Evolutionary conservation across 1,139 yeast genomes (phyloP).

Genomic region (Scheffersomyces quercinus): DNA sequence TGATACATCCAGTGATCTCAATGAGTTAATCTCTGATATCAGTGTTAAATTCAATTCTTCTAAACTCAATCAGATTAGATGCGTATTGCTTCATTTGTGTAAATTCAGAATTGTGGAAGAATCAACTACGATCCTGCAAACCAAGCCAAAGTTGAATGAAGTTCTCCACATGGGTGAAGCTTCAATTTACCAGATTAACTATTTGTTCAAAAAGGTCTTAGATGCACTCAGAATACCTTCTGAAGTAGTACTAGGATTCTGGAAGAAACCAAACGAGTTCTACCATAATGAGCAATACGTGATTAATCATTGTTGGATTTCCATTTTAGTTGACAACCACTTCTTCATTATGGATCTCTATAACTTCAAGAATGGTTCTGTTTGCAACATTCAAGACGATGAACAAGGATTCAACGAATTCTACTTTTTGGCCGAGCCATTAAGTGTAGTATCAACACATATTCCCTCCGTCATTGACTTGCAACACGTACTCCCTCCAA

Average conservation of each 20-base stretch:
- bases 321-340: conserved; percentile 70
- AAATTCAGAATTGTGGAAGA: conserved; percentile 44
- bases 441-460: conserved; percentile 77
- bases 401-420: conserved; percentile 44
- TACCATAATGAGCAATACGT: conserved; percentile 55
- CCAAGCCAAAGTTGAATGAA: conserved; percentile 43
- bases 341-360: conserved; percentile 73
- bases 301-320: conserved; percentile 86
- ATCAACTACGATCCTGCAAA: conserved; percentile 35
- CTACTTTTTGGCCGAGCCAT: conserved; percentile 79
- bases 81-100: conserved; percentile 41
- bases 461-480: conserved; percentile 76
- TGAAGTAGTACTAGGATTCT: conserved; percentile 77
- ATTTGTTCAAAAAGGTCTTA: conserved; percentile 72
- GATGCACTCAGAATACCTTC: conserved; percentile 70
- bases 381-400: conserved; percentile 34
- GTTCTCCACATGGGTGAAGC: conserved; percentile 42
- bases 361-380: conserved; percentile 36
- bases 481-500: conserved; percentile 84
- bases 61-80: conserved; percentile 37
- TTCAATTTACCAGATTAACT: conserved; percentile 72
- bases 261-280: conserved; percentile 72
- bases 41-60: conserved; percentile 42
- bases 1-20: conserved; percentile 32
- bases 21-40: conserved; percentile 47